Evolutionary conservation across 768 basidiomycete genomes (phyloP).

Genomic region (Trichaptum fuscoviolaceum): DNA sequence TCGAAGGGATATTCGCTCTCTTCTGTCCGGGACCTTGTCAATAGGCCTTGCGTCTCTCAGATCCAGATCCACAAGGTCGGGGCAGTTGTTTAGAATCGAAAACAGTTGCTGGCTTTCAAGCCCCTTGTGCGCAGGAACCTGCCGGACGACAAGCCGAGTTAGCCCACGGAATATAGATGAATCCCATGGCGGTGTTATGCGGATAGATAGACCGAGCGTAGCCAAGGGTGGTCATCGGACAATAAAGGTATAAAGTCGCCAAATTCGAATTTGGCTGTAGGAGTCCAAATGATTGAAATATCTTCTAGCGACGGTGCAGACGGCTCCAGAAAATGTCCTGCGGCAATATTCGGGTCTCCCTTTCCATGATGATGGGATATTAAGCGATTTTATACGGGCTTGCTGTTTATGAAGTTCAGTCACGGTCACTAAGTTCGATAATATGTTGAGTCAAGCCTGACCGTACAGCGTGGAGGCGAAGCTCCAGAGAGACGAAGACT

Average conservation of each 20-base stretch:
- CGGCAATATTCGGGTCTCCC: no score
- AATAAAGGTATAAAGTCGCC: not conserved
- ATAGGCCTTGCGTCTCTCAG: not conserved
- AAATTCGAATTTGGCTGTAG: not conserved
- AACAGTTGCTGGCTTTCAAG: not conserved
- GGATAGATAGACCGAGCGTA: not conserved
- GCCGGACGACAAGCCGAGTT: not conserved
- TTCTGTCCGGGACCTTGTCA: not conserved
- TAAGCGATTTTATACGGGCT: not conserved
- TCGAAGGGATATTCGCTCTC: not conserved
- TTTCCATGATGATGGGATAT: not conserved
- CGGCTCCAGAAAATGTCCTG: no score
- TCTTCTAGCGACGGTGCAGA: no score
- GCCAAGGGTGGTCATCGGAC: not conserved
- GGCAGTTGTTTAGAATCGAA: not conserved
- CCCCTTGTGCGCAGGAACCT: not conserved
- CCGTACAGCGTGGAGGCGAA: not conserved
- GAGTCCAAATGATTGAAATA: no score
- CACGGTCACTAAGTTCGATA: not conserved
- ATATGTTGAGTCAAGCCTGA: not conserved
- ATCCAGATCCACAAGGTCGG: not conserved
- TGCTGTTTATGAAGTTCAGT: not conserved
- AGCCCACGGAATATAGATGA: not conserved
- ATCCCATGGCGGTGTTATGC: not conserved
- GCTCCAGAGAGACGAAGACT: not conserved